These are phyloP conservation scores for Plasmodium adleri DNA, from an alignment of 169 alveolate genomes.

Conservation along the genomic window DNA sequence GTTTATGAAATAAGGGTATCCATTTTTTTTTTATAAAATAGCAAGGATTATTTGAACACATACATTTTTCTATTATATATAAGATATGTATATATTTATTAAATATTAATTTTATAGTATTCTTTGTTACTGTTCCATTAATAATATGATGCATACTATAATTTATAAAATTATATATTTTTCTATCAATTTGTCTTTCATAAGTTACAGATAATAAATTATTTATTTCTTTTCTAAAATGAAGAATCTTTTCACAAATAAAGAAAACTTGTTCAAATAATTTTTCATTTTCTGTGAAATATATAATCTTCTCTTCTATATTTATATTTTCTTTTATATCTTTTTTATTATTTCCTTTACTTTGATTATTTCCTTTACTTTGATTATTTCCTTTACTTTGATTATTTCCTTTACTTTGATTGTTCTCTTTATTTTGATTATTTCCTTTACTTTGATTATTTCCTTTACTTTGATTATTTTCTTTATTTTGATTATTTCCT, in stretches of 20 bases:
- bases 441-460: too few relatives aligned
- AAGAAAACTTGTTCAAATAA: slow-evolving; percentile 3
- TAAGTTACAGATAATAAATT: slow-evolving; percentile 2
- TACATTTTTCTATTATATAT: neutral
- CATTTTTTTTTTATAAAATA: slow-evolving; percentile 21
- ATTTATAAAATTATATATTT: slow-evolving; percentile 4
- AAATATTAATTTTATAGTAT: slow-evolving; percentile 4
- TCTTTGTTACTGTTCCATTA: neutral
- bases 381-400: too few relatives aligned
- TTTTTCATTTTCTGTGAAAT: neutral
- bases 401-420: too few relatives aligned
- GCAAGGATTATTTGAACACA: neutral
- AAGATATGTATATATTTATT: neutral
- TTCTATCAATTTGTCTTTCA: neutral
- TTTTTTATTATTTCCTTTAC: neutral
- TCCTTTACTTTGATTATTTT: too few relatives aligned
- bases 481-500: too few relatives aligned
- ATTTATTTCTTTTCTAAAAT: slow-evolving; percentile 21
- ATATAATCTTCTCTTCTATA: neutral
- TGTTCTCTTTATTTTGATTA: too few relatives aligned
- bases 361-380: too few relatives aligned
- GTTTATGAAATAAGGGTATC: neutral
- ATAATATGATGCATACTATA: neutral
- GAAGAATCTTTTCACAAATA: slow-evolving; percentile 8
- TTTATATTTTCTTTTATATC: neutral